Evolutionary conservation across 2,329 filamentous ascomycete genomes (phyloP), one percentile per base, ranked within the genome.

Genomic region (Talaromyces funiculosus): DNA sequence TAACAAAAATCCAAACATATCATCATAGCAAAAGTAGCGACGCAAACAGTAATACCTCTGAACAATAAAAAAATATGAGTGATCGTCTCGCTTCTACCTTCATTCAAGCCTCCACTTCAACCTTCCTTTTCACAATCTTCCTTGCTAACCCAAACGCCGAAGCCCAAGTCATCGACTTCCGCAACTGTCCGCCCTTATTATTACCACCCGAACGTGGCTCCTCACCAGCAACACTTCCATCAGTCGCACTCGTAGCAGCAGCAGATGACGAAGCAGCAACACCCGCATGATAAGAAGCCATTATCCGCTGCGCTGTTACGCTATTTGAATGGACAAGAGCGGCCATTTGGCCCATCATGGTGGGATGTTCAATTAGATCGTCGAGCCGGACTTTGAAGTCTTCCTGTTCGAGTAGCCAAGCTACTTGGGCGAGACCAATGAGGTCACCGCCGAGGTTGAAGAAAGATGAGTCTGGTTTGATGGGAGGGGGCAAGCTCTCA

Each of bases 361-460:
- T 75, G 0, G 75, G 72, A 14, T 75, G 71, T 29, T 73, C 71
- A 12, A 77, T 72, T 14, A 78, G 67, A 57, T 77, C 74, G 47
- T 78, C 75, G 0, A 78, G 65, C 3, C 68, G 68, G 3, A 77
- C 69, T 49, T 71, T 71, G 53, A 75, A 69, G 6, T 73, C 74
- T 61, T 77, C 73, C 62, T 76, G 71, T 47, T 76, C 72, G 3
- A 77, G 67, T 1, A 77, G 67, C 69, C 75, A 76, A n/a, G 70
- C 71, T 5, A 77, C 65, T 35, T 76, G 74, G 2, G 73, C 76
- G 54, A 78, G 68, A 20, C 71, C 72, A 64, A 77, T 72, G 31
- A 78, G 68, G 45, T 77, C 75, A 8, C 75, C 75, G 3, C 75
- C 75, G 3, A 76, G 70, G 3, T 74, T 71, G 59, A 76, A 77